phyloP scores from a whole-genome alignment of 208 protist species.

The Histomonas meleagridis region DNA sequence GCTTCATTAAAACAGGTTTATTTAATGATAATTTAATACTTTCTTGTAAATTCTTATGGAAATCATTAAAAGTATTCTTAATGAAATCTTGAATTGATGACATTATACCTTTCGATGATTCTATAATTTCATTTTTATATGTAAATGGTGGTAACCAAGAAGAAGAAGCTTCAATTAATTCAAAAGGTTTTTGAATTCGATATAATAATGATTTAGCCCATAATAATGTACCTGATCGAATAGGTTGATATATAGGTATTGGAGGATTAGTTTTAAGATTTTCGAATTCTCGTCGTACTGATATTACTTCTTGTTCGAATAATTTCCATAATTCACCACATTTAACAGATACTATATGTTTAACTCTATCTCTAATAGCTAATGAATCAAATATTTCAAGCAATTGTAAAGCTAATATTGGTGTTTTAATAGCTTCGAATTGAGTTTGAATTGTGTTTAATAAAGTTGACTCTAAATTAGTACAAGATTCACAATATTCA shows the following conservation, averaged over 20 bases:
- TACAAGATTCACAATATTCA: constrained; percentile 12
- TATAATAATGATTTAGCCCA: not conserved
- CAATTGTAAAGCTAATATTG: not conserved
- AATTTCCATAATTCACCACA: constrained; percentile 23
- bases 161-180: not conserved
- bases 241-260: not conserved
- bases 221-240: not conserved
- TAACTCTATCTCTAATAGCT: constrained; percentile 10
- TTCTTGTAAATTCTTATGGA: not conserved
- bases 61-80: constrained; percentile 16
- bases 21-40: not conserved
- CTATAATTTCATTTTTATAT: constrained; percentile 31
- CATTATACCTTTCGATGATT: not conserved
- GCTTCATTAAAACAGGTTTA: not conserved
- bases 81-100: constrained; percentile 22
- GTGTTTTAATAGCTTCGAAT: constrained; percentile 13
- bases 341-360: constrained; percentile 10
- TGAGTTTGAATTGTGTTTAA: constrained; percentile 15
- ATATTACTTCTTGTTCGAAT: not conserved
- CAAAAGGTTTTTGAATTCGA: not conserved
- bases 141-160: constrained; percentile 4
- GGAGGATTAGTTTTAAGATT: constrained; percentile 31
- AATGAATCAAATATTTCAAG: constrained; percentile 30
- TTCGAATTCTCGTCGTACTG: not conserved
- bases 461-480: constrained; percentile 1